Percentiles rank a stretch among this genome's conserved stretches.
phyloP scores from a whole-genome alignment of 768 basidiomycete genomes.

The Asterophora parasitica region DNA sequence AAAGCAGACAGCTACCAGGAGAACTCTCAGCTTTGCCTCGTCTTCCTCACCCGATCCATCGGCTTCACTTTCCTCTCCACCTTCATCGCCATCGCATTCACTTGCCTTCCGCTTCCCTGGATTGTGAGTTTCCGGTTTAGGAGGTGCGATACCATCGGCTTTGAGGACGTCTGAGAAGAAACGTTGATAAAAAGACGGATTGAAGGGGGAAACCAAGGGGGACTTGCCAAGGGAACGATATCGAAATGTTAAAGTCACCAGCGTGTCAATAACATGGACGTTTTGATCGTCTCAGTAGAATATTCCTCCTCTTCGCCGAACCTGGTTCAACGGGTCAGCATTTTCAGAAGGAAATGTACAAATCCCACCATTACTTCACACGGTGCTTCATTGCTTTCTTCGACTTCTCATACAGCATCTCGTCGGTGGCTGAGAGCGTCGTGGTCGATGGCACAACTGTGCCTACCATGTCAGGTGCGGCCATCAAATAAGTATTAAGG shows the following conservation, averaged over 20 bases:
- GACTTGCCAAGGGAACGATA: neutral
- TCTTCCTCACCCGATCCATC: neutral
- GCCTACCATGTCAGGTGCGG: too few relatives aligned
- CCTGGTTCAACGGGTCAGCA: neutral
- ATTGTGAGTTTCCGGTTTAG: neutral
- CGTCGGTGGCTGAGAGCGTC: neutral
- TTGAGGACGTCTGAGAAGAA: neutral
- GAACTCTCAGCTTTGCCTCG: neutral
- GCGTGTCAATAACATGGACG: neutral
- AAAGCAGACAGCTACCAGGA: too few relatives aligned
- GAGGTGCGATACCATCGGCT: slow-evolving; percentile 1
- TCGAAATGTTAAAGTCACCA: neutral
- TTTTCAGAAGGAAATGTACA: too few relatives aligned
- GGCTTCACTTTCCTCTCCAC: neutral
- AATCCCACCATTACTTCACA: too few relatives aligned
- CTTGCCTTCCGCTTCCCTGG: neutral
- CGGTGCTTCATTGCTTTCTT: slow-evolving; percentile 6
- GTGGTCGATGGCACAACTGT: neutral
- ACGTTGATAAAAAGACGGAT: too few relatives aligned
- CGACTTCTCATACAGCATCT: slow-evolving; percentile 4
- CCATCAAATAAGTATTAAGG: too few relatives aligned
- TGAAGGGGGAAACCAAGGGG: too few relatives aligned
- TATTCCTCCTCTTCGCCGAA: neutral
- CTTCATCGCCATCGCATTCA: too few relatives aligned
- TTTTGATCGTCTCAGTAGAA: neutral